phyloP scores from a whole-genome alignment of 148 eudicot species.

The Oxyria digyna region DNA sequence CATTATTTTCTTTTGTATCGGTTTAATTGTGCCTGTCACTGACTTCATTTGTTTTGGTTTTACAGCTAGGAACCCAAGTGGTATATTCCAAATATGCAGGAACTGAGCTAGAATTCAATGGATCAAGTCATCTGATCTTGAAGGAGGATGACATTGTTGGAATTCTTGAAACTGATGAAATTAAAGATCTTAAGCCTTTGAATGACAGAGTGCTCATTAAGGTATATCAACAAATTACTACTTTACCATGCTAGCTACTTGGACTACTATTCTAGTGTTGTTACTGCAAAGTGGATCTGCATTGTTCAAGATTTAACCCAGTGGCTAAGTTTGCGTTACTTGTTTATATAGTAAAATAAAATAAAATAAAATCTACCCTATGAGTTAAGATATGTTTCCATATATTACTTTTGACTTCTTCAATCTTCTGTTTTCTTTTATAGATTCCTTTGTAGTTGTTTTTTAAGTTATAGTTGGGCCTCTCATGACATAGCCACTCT shows the following conservation, averaged over 20 bases:
- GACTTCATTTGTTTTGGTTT: not conserved
- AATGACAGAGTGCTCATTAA: conserved; percentile 76
- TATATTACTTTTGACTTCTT: too few relatives aligned
- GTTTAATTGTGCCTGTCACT: not conserved
- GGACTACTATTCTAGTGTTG: not conserved
- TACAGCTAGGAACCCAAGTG: conserved; percentile 59
- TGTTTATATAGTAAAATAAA: too few relatives aligned
- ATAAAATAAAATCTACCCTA: too few relatives aligned
- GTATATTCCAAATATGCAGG: conserved; percentile 90
- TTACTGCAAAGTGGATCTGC: not conserved
- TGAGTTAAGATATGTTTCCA: too few relatives aligned
- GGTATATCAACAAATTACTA: conserved; percentile 23
- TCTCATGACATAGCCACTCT: not conserved
- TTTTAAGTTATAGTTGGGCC: not conserved
- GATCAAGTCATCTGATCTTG: conserved; percentile 52
- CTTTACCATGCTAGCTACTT: not conserved
- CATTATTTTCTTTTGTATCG: not conserved
- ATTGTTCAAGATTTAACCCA: not conserved
- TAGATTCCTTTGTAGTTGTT: not conserved
- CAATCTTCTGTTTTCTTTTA: not conserved
- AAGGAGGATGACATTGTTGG: conserved; percentile 94
- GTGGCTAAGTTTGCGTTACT: not conserved
- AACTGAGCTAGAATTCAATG: conserved; percentile 79
- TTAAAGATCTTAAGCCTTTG: conserved; percentile 72
- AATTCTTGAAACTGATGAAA: conserved; percentile 73